These are phyloP conservation scores for Sutorius eximius DNA, from an alignment of 1,284 basidiomycete genomes.

Conservation along the genomic window DNA sequence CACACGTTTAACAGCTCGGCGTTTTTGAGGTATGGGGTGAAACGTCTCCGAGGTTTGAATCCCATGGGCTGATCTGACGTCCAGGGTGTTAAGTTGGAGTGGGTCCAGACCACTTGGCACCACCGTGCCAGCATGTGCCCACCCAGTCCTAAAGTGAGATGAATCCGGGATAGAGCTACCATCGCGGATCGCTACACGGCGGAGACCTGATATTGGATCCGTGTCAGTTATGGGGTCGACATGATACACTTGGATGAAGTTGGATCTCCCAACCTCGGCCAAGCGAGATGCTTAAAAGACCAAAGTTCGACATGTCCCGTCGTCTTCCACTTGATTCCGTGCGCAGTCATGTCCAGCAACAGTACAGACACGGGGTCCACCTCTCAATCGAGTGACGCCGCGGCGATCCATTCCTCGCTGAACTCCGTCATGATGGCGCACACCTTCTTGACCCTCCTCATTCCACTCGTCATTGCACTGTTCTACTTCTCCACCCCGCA, in stretches of 20 bases:
- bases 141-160: background rate
- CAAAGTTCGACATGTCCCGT: background rate
- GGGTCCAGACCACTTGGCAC: background rate
- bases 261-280: background rate
- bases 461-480: constrained; percentile 24
- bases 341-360: constrained; percentile 1
- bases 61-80: background rate
- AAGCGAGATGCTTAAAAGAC: background rate
- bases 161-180: background rate
- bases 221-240: background rate
- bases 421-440: constrained; percentile 20
- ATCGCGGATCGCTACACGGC: background rate
- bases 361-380: background rate
- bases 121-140: too few species aligned
- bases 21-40: background rate
- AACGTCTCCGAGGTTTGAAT: background rate
- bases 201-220: background rate
- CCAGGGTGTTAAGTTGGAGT: background rate
- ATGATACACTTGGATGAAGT: background rate
- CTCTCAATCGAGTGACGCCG: background rate
- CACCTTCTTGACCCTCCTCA: constrained; percentile 23
- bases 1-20: background rate
- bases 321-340: background rate
- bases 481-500: constrained; percentile 27
- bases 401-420: background rate